These are phyloP conservation scores for Thuidium tamariscinum DNA, from an alignment of 225 moss, liverwort and hornwort species.

Conservation along the genomic window DNA sequence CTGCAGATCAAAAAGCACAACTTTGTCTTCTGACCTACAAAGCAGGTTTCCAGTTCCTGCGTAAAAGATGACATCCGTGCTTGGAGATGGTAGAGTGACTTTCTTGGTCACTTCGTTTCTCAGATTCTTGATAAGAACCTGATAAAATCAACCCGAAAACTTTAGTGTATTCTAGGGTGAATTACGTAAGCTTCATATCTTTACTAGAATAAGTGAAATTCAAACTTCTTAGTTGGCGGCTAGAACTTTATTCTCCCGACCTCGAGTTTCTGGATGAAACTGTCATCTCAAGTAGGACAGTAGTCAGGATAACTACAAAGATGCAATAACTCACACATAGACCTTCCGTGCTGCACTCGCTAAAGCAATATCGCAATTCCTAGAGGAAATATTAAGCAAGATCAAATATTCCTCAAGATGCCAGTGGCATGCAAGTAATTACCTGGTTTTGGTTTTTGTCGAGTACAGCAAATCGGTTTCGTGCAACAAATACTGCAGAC, in stretches of 20 bases:
- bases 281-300: background rate
- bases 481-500: slow-evolving; percentile 92
- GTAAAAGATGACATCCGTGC: slow-evolving; percentile 82
- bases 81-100: slow-evolving; percentile 64
- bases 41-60: slow-evolving; percentile 92
- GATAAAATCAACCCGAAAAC: slow-evolving; percentile 11
- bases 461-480: slow-evolving; percentile 84
- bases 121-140: slow-evolving; percentile 85
- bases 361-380: background rate
- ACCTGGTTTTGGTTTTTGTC: slow-evolving; percentile 96
- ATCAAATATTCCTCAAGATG: background rate
- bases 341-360: background rate
- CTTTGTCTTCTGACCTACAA: slow-evolving; percentile 92
- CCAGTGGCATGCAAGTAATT: background rate
- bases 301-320: background rate
- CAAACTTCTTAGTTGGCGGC: background rate
- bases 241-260: background rate
- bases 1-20: slow-evolving; percentile 88
- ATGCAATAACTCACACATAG: background rate
- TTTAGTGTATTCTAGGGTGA: background rate
- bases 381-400: background rate
- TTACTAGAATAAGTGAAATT: background rate
- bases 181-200: background rate
- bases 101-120: slow-evolving; percentile 97
- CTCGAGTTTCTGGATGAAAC: background rate